phyloP scores from a whole-genome alignment of 2,329 filamentous ascomycete species.

The Beauveria sp. region DNA sequence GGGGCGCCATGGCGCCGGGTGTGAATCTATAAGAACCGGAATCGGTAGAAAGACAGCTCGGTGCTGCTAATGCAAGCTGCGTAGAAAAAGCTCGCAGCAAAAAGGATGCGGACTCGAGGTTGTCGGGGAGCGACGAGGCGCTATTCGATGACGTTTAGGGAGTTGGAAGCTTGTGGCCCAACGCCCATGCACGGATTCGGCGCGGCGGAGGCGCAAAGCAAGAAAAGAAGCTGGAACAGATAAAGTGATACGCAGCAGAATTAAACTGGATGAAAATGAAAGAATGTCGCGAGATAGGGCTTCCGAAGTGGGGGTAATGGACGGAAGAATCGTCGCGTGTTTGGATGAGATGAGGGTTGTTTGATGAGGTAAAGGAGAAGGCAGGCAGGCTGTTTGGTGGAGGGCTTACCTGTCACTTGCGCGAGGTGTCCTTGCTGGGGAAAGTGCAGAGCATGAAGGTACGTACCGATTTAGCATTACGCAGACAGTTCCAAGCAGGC shows the following conservation, averaged over 20 bases:
- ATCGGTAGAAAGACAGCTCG: background rate
- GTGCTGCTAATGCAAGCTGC: conserved; percentile 8
- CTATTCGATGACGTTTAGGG: conserved; percentile 11
- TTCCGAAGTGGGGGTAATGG: conserved; percentile 3
- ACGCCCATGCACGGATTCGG: conserved; percentile 10
- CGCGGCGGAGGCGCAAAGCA: conserved; percentile 5
- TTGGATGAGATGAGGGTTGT: conserved; percentile 6
- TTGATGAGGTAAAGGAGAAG: conserved; percentile 12
- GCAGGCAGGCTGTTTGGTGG: background rate
- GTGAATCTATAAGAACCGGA: conserved; percentile 10
- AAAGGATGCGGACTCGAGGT: background rate
- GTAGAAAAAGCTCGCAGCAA: background rate
- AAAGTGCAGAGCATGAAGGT: background rate
- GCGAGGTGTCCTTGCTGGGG: conserved; percentile 3
- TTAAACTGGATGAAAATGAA: background rate
- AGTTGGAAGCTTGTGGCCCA: conserved; percentile 9
- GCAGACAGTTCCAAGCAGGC: background rate
- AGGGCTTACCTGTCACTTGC: conserved; percentile 11
- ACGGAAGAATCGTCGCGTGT: conserved; percentile 14
- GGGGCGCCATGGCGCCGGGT: conserved; percentile 50
- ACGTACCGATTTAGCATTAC: background rate
- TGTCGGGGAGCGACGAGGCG: background rate
- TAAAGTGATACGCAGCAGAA: background rate
- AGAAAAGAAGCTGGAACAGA: background rate
- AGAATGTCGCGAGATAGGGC: conserved; percentile 2